Conservation (phyloP, 225 moss, liverwort and hornwort genomes). For the Antitrichia curtipendula region DNA sequence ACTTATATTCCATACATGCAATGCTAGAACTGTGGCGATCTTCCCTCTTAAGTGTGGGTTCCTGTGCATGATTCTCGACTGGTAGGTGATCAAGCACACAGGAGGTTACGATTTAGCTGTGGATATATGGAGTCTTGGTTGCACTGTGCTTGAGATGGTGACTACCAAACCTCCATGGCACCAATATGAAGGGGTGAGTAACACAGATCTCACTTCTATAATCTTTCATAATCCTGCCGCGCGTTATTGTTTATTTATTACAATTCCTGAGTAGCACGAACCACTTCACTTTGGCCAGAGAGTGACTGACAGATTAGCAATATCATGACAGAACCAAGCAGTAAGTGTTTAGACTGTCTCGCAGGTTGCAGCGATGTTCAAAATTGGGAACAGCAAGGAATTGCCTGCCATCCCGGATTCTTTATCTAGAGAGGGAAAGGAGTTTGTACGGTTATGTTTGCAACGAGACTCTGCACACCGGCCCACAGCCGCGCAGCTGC, state of each 20-base stretch:
- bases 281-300: background rate
- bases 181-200: slow-evolving; percentile 56
- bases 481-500: slow-evolving; percentile 58
- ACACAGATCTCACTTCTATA: background rate
- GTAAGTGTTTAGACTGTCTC: background rate
- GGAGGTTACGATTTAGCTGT: slow-evolving; percentile 78
- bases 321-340: background rate
- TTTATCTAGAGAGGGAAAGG: slow-evolving; percentile 68
- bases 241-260: background rate
- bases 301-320: background rate
- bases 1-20: background rate
- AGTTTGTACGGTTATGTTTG: slow-evolving; percentile 73
- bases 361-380: slow-evolving; percentile 98
- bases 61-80: background rate
- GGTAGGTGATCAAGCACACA: slow-evolving; percentile 74
- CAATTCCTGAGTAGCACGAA: background rate
- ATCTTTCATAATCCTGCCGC: background rate
- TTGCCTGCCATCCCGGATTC: slow-evolving; percentile 71
- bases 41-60: background rate
- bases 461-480: slow-evolving; percentile 71
- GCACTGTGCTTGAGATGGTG: slow-evolving; percentile 85
- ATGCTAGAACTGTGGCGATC: background rate
- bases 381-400: slow-evolving; percentile 97
- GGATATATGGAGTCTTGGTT: slow-evolving; percentile 95
- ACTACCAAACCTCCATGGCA: slow-evolving; percentile 80